Base-by-base conservation (phyloP, 108 stramenopile species). In the Mediolabrus comicus region DNA sequence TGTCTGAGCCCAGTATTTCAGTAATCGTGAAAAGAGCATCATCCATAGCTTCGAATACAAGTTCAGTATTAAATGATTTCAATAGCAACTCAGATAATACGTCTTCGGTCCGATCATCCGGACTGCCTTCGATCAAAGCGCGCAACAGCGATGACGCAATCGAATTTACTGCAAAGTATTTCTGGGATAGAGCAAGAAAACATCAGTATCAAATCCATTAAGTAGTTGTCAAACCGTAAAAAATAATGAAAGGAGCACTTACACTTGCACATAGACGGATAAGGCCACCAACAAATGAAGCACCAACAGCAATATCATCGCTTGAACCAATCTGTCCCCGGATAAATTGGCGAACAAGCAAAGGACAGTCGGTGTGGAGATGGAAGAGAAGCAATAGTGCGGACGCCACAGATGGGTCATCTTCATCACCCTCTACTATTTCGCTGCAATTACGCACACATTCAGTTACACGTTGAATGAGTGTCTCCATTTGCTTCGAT, bases 71-170 rank as follows among this genome's bases (percentile, higher is more conserved):
- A 53, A 80, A 69, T n/a, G 72, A 69, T 1, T 53, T 41, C 62
- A 34, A 28, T 16, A 80, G 56, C n/a, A 65, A 38, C 49, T 68
- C 62, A 43, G 71, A 80, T 28, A 80, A 35, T 25, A 62, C 52
- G 52, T 80, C 79, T 55, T 62, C 43, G 10, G 71, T 58, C 33
- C 59, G 59, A 55, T 79, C 72, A 8, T 54, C 29, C 26, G 71
- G 71, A 43, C 46, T 79, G 54, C 77, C 77, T 25, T 59, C 62
- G 19, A 80, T 66, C 56, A 80, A 46, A 31, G 67, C 72, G 26
- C 79, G 79, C 52, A 73, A 31, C 13, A 80, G 39, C 1, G 62
- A 68, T 46, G 79, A 80, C 52, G 79, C 66, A 49, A 61, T 59
- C 9, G 79, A 49, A 46, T 67, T 69, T 10, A 73, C 63, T 10